These are phyloP conservation scores for Amanita inopinata DNA, from an alignment of 768 basidiomycete species.

Conservation along the genomic window DNA sequence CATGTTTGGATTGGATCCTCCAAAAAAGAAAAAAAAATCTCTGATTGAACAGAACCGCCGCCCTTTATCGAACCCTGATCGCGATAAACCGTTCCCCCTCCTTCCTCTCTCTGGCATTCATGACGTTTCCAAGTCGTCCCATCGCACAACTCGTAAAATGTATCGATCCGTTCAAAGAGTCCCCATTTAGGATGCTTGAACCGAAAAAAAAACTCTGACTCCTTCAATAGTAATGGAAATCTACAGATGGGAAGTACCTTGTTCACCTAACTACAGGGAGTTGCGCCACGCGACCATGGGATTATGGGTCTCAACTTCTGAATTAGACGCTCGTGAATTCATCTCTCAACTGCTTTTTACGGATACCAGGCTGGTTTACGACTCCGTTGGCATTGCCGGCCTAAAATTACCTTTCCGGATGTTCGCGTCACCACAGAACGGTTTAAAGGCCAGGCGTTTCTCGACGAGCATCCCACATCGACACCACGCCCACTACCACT, in stretches of 20 bases:
- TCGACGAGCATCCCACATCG: too few species aligned
- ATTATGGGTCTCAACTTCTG: conserved; percentile 15
- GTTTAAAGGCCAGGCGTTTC: conserved; percentile 30
- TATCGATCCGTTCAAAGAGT: too few species aligned
- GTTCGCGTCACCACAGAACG: conserved; percentile 17
- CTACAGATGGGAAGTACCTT: conserved; percentile 22
- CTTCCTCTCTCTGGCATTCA: conserved; percentile 14
- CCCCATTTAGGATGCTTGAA: conserved; percentile 13
- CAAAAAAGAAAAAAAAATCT: too few species aligned
- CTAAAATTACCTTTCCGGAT: conserved; percentile 11
- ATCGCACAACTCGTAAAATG: conserved; percentile 12
- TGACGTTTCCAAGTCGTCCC: conserved; percentile 22
- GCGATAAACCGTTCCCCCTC: conserved; percentile 9
- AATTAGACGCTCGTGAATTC: conserved; percentile 4
- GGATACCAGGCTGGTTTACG: conserved; percentile 4
- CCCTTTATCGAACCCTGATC: too few species aligned
- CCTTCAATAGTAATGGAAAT: conserved; percentile 13
- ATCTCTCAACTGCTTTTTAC: conserved; percentile 7
- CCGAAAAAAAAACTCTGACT: conserved; percentile 9
- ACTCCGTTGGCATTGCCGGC: conserved; percentile 5
- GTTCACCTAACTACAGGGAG: conserved; percentile 21
- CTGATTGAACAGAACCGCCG: too few species aligned
- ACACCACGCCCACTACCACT: too few species aligned
- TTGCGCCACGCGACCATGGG: conserved; percentile 26
- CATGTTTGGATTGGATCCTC: too few species aligned